These are phyloP conservation scores for Candida arabinofermentans DNA, from an alignment of 805 yeast genomes.

Conservation along the genomic window DNA sequence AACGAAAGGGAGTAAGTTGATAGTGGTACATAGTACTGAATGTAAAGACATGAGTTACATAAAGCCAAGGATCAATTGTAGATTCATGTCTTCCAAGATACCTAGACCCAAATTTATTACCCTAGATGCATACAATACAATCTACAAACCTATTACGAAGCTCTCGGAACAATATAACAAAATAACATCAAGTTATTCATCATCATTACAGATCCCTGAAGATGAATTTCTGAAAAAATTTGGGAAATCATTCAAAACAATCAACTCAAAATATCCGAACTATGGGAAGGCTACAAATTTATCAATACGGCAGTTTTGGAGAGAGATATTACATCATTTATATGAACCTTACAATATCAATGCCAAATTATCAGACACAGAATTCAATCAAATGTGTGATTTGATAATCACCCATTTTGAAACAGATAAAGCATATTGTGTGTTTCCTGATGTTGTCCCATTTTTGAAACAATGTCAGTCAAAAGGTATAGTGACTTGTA, in stretches of 20 bases:
- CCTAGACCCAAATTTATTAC: slow-evolving; percentile 45
- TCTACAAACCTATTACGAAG: slow-evolving; percentile 54
- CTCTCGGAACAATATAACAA: slow-evolving; percentile 50
- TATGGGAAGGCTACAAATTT: slow-evolving; percentile 48
- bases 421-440: slow-evolving; percentile 46
- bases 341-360: slow-evolving; percentile 3
- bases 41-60: background rate
- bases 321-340: slow-evolving; percentile 30
- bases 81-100: background rate
- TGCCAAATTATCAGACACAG: background rate
- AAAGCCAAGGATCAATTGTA: background rate
- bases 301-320: slow-evolving; percentile 55
- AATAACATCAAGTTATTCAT: slow-evolving; percentile 44
- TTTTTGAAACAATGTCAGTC: slow-evolving; percentile 34
- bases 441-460: slow-evolving; percentile 51
- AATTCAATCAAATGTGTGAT: slow-evolving; percentile 32
- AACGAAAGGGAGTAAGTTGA: no score
- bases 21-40: no score
- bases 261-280: slow-evolving; percentile 47
- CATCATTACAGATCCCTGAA: slow-evolving; percentile 22
- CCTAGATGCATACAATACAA: slow-evolving; percentile 66
- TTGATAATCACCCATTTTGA: slow-evolving; percentile 47
- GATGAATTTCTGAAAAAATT: slow-evolving; percentile 24
- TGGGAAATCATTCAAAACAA: slow-evolving; percentile 32
- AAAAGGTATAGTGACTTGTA: slow-evolving; percentile 33